These are phyloP conservation scores for Malus orientalis DNA, from an alignment of 306 rosid genomes.

Conservation along the genomic window DNA sequence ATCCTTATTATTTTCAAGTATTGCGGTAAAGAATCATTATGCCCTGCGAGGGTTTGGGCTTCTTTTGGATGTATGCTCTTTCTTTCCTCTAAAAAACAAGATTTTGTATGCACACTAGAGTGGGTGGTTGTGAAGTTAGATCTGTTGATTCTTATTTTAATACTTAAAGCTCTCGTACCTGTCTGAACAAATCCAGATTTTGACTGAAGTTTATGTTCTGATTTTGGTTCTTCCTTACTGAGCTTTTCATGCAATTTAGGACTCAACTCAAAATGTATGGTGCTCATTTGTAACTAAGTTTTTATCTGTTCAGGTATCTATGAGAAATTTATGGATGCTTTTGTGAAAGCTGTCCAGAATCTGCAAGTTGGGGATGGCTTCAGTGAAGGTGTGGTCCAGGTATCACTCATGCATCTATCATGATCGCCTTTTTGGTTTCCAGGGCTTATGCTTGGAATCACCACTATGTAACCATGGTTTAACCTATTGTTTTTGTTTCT, in stretches of 20 bases:
- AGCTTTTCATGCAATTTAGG: not conserved
- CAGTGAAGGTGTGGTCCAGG: constrained; percentile 83
- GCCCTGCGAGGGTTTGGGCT: not conserved
- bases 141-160: not conserved
- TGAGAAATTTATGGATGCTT: constrained; percentile 67
- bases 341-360: constrained; percentile 62
- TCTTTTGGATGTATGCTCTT: not conserved
- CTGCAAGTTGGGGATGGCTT: constrained; percentile 96
- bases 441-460: not conserved
- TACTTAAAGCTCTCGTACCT: not conserved
- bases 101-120: not conserved
- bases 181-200: not conserved
- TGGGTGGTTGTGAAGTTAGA: not conserved
- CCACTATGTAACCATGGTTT: not conserved
- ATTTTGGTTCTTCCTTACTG: not conserved
- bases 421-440: constrained; percentile 8
- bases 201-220: not conserved
- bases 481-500: constrained; percentile 25
- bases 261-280: not conserved
- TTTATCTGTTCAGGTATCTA: constrained; percentile 52
- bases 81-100: not conserved
- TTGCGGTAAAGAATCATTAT: not conserved
- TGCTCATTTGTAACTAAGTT: not conserved
- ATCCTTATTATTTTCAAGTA: not conserved
- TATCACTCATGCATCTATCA: constrained; percentile 20